Conservation (phyloP, 306 rosid species). For the Vigna unguiculata region DNA sequence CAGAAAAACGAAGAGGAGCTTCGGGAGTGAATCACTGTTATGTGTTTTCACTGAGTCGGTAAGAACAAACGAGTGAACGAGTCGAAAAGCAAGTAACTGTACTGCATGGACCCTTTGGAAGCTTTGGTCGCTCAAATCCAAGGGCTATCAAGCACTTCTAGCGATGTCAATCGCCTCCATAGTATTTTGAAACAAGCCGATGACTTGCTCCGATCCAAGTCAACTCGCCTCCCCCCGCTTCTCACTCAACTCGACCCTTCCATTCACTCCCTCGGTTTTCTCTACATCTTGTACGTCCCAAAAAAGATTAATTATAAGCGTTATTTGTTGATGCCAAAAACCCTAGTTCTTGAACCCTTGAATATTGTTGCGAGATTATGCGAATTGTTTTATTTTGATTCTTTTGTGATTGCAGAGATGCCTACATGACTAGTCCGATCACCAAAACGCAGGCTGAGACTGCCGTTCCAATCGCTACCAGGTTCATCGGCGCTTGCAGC, state of each 20-base stretch:
- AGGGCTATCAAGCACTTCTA: slow-evolving; percentile 61
- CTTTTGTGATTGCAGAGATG: slow-evolving; percentile 68
- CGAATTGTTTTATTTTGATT: background rate
- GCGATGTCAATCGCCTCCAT: slow-evolving; percentile 62
- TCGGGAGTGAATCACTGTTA: no score
- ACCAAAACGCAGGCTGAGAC: slow-evolving; percentile 67
- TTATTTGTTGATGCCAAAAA: background rate
- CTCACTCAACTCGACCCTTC: slow-evolving; percentile 74
- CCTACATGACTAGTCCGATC: slow-evolving; percentile 53
- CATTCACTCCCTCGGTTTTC: slow-evolving; percentile 75
- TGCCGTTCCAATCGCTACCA: slow-evolving; percentile 53
- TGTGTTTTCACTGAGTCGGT: slow-evolving; percentile 1
- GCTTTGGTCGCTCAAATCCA: slow-evolving; percentile 65
- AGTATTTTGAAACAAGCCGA: slow-evolving; percentile 66
- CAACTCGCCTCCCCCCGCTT: slow-evolving; percentile 61
- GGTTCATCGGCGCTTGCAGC: slow-evolving; percentile 65
- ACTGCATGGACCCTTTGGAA: slow-evolving; percentile 48
- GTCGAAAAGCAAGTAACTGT: background rate
- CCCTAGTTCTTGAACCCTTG: background rate
- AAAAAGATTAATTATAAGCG: background rate
- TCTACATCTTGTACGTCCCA: slow-evolving; percentile 63
- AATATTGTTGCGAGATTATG: background rate
- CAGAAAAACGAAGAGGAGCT: background rate
- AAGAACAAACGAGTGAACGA: slow-evolving; percentile 5
- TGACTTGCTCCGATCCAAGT: slow-evolving; percentile 64